Evolutionary conservation across 176 grass and related monocot genomes (phyloP), one percentile per base, ranked within the genome.

Genomic region (Thalia dealbata): DNA sequence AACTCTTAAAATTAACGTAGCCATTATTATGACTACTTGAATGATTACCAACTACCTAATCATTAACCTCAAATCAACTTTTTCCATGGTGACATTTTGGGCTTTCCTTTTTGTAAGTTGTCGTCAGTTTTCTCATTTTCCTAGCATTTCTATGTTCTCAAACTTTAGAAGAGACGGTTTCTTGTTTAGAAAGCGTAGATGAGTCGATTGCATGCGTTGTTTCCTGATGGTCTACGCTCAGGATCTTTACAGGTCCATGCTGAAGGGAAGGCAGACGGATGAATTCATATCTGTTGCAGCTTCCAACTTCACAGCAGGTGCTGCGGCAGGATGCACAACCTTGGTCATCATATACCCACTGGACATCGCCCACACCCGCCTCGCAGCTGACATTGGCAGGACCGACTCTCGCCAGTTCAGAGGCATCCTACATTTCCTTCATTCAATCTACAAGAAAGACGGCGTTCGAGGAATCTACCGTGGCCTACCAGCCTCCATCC

Each of bases 281-380:
- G 80, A 82, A 65, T 83, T 92, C 72, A 51, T 69, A 48, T 91
- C 87, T 28, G 79, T 99, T 64, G 95, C 90, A 42, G 79, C 78
- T 24, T 79, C 81, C 38, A 99, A 99, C 64, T 93, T 99, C 77
- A 44, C 91, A 26, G 90, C 95, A 52, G 95, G 95, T 50, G 87
- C 95, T 59, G 83, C 80, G 15, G 95, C 95, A 0, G 95, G 95
- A 54, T 99, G 95, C 62, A 99, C 95, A 9, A 99, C 95, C n/a
- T 82, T 99, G 28, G 85, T 91, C 67, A 88, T 95, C 81, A 95
- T 95, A 46, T 99, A 99, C 45, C 95, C 95, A 3, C 86, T 99
- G 4, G 95, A 99, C 78, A 99, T 99, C 22, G 87, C 95, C 19
- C 95, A 99, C 59, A 99, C 95, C 14, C 90, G 95, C 26, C 84